Conservation (phyloP, 164 flowering plant genomes). For the Liquidambar formosana region DNA sequence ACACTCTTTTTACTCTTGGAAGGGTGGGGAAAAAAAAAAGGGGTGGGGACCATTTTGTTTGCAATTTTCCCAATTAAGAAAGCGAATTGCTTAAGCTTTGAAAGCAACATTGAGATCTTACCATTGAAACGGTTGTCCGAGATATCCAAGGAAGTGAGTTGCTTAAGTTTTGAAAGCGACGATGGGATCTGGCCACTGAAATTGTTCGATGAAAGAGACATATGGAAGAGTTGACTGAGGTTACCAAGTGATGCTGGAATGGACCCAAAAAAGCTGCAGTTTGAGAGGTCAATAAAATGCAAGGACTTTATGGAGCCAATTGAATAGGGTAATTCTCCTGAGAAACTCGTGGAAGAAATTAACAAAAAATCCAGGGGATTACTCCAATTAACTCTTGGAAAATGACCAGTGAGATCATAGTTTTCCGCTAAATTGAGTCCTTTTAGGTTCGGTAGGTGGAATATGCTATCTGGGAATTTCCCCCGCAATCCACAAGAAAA, state of each 20-base stretch:
- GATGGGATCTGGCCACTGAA: too few species aligned
- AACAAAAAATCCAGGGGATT: neutral
- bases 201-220: neutral
- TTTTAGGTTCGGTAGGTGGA: neutral
- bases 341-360: neutral
- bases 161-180: too few species aligned
- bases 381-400: neutral
- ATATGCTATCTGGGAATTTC: neutral
- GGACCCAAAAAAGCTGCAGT: too few species aligned
- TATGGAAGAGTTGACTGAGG: neutral
- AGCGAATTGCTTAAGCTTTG: too few species aligned
- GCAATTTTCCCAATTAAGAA: neutral
- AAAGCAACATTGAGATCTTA: neutral
- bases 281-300: neutral
- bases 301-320: neutral
- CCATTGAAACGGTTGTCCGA: too few species aligned
- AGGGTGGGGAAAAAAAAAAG: too few species aligned
- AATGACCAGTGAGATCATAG: neutral
- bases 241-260: too few species aligned
- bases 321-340: neutral
- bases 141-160: too few species aligned
- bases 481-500: neutral
- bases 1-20: too few species aligned
- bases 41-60: neutral
- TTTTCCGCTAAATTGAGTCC: neutral